phyloP scores from a whole-genome alignment of 495 filamentous ascomycete genomes.

The Aspergillus saccharolyticus region DNA sequence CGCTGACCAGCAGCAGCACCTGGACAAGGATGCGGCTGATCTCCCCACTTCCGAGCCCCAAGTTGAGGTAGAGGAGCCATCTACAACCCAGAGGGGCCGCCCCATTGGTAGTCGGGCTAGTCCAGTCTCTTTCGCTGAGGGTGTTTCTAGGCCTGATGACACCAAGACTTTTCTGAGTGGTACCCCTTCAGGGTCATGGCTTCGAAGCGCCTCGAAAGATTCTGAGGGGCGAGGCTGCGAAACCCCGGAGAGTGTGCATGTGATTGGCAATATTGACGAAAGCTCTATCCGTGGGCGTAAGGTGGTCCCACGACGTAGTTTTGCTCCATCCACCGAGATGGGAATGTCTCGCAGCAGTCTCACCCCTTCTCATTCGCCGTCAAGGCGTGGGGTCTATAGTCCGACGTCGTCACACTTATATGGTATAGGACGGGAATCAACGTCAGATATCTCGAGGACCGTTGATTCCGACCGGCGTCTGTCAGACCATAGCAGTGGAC shows the following conservation, averaged over 20 bases:
- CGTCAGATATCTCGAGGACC: conserved; percentile 43
- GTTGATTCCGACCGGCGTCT: conserved; percentile 38
- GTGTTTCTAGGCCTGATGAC: conserved; percentile 5
- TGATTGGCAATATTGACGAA: conserved; percentile 36
- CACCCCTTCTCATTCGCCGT: conserved; percentile 52
- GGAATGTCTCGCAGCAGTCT: conserved; percentile 51
- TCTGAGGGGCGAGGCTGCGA: conserved; percentile 20
- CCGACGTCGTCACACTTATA: conserved; percentile 53
- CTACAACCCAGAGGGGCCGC: conserved; percentile 10
- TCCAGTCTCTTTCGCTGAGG: neutral
- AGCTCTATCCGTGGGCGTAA: conserved; percentile 33
- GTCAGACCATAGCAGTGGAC: conserved; percentile 44
- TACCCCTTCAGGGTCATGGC: conserved; percentile 29
- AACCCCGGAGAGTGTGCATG: conserved; percentile 32
- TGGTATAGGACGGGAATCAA: conserved; percentile 40
- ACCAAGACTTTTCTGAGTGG: conserved; percentile 7
- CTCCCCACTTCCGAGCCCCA: neutral
- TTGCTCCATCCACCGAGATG: conserved; percentile 40
- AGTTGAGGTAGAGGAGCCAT: neutral
- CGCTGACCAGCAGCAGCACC: conserved; percentile 64
- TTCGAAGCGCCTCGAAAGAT: conserved; percentile 29
- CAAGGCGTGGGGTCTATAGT: conserved; percentile 44
- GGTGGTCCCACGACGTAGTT: conserved; percentile 29
- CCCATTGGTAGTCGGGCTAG: conserved; percentile 4
- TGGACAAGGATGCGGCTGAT: conserved; percentile 17